Conservation (phyloP, 2,329 filamentous ascomycete species). For the Ophiostoma ulmi region DNA sequence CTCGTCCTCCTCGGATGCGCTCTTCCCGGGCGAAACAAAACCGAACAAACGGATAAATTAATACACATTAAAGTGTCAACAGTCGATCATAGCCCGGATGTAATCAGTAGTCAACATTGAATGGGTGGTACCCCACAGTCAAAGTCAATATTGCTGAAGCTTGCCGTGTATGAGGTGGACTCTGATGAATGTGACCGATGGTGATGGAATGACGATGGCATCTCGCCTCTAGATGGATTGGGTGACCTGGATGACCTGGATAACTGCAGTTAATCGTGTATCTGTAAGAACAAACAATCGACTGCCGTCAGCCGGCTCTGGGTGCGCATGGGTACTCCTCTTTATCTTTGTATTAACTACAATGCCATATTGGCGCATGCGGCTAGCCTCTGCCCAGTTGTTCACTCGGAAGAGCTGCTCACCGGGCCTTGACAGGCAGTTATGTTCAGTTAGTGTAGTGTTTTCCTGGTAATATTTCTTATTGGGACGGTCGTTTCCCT, state of each 20-base stretch:
- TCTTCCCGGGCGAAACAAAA: not conserved
- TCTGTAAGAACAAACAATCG: not conserved
- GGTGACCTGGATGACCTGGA: not conserved
- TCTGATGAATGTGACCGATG: not conserved
- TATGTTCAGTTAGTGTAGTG: not conserved
- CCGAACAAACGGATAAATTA: not conserved
- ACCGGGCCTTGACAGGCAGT: not conserved
- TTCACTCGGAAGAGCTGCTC: not conserved
- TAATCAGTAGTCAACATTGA: not conserved
- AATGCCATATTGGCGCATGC: not conserved
- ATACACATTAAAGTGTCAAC: not conserved
- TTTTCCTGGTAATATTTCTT: not conserved
- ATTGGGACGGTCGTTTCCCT: not conserved
- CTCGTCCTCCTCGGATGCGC: not conserved
- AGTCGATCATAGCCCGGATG: not conserved
- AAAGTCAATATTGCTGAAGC: not conserved
- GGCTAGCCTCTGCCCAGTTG: not conserved
- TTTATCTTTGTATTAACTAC: constrained; percentile 2
- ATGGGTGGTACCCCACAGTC: not conserved
- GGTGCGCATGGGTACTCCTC: not conserved
- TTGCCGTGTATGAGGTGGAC: not conserved
- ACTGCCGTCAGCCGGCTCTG: not conserved
- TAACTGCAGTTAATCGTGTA: too few species aligned
- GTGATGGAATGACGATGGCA: not conserved
- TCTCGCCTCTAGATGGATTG: not conserved